A percentile compares a stretch with the other conserved stretches of the same genome.
Conservation (phyloP, 768 basidiomycete species). For the Trametes sanguinea region DNA sequence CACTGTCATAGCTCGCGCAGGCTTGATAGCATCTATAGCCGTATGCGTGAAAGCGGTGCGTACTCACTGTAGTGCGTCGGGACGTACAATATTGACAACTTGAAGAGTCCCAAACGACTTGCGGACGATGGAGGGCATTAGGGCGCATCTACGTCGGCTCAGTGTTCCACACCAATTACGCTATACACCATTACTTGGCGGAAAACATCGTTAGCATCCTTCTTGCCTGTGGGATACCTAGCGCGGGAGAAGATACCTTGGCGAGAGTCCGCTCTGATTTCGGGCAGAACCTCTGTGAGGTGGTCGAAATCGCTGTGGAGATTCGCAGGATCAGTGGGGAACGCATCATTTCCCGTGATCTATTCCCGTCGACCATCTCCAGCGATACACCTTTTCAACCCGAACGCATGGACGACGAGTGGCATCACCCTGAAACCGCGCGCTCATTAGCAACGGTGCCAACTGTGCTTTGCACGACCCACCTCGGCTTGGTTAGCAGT, state of each 20-base stretch:
- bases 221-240: not conserved
- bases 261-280: not conserved
- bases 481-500: constrained; percentile 8
- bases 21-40: too few relatives aligned
- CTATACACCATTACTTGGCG: too few relatives aligned
- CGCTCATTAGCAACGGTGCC: too few relatives aligned
- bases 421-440: not conserved
- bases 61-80: too few relatives aligned
- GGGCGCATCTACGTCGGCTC: not conserved
- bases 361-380: not conserved
- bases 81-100: too few relatives aligned
- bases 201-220: not conserved
- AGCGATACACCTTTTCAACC: not conserved
- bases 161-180: too few relatives aligned
- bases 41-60: too few relatives aligned
- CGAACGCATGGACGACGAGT: constrained; percentile 13
- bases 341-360: constrained; percentile 10
- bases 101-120: constrained; percentile 15
- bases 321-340: constrained; percentile 7
- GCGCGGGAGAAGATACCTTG: too few relatives aligned
- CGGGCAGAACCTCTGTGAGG: not conserved
- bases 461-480: constrained; percentile 5
- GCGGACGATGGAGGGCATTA: constrained; percentile 20
- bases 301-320: not conserved
- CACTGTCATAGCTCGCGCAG: too few relatives aligned